A percentile compares a stretch with the other conserved stretches of the same genome.
phyloP scores from a whole-genome alignment of 345 rosid species.

The Populus pruinosa region DNA sequence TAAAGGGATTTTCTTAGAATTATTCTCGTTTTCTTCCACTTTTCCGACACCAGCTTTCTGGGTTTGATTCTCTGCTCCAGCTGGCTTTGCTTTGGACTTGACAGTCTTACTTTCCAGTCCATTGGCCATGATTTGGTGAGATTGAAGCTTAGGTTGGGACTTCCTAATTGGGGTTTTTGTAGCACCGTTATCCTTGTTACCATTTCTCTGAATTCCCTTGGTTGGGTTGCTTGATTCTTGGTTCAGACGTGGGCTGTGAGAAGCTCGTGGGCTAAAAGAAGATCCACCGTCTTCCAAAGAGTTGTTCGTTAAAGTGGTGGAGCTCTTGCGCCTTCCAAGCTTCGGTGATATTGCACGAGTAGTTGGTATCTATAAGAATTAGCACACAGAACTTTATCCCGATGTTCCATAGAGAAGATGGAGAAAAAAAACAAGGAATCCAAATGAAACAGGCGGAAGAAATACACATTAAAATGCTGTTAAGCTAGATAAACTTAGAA shows the following conservation, averaged over 20 bases:
- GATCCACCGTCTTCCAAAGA: slow-evolving; percentile 35
- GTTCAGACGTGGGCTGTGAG: slow-evolving; percentile 21
- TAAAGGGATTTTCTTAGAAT: slow-evolving; percentile 19
- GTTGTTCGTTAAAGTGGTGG: slow-evolving; percentile 29
- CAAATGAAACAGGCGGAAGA: not conserved
- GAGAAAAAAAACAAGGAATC: not conserved
- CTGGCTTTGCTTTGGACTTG: slow-evolving; percentile 41
- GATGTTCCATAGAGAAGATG: not conserved
- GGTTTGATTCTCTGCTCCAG: slow-evolving; percentile 16
- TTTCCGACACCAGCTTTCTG: slow-evolving; percentile 21
- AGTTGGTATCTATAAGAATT: slow-evolving; percentile 63
- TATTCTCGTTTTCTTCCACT: slow-evolving; percentile 34
- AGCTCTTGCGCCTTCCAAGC: slow-evolving; percentile 80
- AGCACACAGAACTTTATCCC: not conserved
- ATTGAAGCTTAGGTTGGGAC: slow-evolving; percentile 43
- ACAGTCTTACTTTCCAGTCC: slow-evolving; percentile 32
- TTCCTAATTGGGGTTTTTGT: slow-evolving; percentile 48
- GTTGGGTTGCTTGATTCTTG: slow-evolving; percentile 28
- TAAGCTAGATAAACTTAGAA: not conserved
- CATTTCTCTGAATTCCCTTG: slow-evolving; percentile 39
- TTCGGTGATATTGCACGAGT: slow-evolving; percentile 89
- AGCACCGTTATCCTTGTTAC: slow-evolving; percentile 34
- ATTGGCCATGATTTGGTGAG: slow-evolving; percentile 19
- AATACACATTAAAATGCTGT: not conserved
- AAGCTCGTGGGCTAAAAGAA: slow-evolving; percentile 27